These are phyloP conservation scores for Populus pruinosa DNA, from an alignment of 345 rosid genomes.

Conservation along the genomic window DNA sequence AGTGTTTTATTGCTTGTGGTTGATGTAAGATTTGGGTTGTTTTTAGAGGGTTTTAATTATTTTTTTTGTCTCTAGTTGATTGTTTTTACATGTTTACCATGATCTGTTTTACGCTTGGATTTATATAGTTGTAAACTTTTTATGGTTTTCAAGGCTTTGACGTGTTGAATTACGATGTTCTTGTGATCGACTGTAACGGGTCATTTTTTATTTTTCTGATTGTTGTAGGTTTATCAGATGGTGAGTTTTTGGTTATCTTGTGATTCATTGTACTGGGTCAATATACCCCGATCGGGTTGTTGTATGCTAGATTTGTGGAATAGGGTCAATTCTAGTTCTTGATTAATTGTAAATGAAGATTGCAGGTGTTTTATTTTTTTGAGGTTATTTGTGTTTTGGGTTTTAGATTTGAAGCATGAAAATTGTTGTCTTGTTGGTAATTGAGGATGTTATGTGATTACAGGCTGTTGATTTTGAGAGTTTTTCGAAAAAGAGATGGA, in stretches of 20 bases:
- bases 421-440: background rate
- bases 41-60: background rate
- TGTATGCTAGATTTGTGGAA: background rate
- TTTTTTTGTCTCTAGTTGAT: background rate
- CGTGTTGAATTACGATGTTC: background rate
- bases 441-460: background rate
- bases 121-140: background rate
- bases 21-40: background rate
- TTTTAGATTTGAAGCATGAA: background rate
- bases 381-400: background rate
- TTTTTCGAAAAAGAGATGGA: constrained; percentile 34
- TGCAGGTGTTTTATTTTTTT: background rate
- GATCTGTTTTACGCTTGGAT: background rate
- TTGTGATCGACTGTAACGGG: background rate
- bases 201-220: background rate
- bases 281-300: background rate
- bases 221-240: background rate
- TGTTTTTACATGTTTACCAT: too few relatives aligned
- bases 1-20: background rate
- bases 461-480: background rate
- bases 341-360: background rate
- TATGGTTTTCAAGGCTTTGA: background rate
- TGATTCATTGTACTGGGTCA: background rate
- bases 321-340: background rate
- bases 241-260: background rate